These are phyloP conservation scores for Claviceps purpurea DNA, from an alignment of 2,329 filamentous ascomycete genomes.

Conservation along the genomic window DNA sequence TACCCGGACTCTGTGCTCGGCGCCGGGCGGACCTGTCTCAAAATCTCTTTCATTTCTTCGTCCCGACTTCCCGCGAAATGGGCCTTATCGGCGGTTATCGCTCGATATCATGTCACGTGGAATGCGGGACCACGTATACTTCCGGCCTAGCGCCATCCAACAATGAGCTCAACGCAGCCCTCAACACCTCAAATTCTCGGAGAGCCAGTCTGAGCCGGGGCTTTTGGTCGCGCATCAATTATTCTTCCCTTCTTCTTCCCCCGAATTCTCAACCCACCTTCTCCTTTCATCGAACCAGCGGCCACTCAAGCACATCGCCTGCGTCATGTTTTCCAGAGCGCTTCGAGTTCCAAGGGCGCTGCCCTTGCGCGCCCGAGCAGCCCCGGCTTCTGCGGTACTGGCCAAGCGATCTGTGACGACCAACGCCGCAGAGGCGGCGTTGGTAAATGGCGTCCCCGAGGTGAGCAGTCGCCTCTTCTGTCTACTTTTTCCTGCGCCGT, in stretches of 20 bases:
- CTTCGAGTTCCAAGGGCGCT: constrained; percentile 47
- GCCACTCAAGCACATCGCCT: constrained; percentile 14
- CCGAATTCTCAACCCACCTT: background rate
- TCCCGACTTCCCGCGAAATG: too few relatives aligned
- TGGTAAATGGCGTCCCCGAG: constrained; percentile 56
- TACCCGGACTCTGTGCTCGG: too few relatives aligned
- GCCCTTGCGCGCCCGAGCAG: constrained; percentile 37
- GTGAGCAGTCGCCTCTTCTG: constrained; percentile 18
- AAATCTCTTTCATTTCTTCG: too few relatives aligned
- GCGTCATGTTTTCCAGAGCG: constrained; percentile 57
- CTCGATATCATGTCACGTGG: constrained; percentile 13
- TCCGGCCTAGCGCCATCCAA: constrained; percentile 22
- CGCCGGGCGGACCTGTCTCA: too few relatives aligned
- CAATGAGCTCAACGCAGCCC: constrained; percentile 27
- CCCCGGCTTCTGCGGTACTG: constrained; percentile 29
- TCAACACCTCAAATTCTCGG: constrained; percentile 32
- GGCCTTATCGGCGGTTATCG: background rate
- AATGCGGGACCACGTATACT: constrained; percentile 10
- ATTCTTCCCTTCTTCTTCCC: constrained; percentile 14
- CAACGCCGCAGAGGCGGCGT: constrained; percentile 82
- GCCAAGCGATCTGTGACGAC: constrained; percentile 76
- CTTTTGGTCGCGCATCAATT: constrained; percentile 10
- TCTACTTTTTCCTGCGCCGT: background rate
- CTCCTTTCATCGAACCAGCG: constrained; percentile 14
- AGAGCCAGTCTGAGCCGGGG: constrained; percentile 5